Conservation (phyloP, 148 eudicot species). For the Rhododendron williamsianum region DNA sequence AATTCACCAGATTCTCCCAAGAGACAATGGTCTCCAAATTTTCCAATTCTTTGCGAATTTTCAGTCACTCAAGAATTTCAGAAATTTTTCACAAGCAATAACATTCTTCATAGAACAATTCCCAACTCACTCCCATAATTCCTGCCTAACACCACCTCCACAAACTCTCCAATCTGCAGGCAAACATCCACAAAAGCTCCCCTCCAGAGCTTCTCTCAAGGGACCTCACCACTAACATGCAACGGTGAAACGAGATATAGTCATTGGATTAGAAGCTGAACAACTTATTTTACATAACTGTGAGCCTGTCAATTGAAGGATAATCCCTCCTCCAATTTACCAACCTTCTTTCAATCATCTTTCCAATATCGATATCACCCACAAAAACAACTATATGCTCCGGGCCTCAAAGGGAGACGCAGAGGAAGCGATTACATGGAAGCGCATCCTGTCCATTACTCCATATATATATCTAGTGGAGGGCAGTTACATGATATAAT, state of each 20-base stretch:
- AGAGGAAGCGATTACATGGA: neutral
- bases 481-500: neutral
- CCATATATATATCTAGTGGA: neutral
- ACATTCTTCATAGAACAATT: neutral
- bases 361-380: neutral
- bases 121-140: neutral
- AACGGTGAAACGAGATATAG: neutral
- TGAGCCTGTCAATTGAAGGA: neutral
- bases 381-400: neutral
- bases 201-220: neutral
- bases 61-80: neutral
- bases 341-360: neutral
- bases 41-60: neutral
- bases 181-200: neutral
- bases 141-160: neutral
- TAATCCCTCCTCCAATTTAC: neutral
- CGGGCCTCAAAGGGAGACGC: neutral
- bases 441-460: neutral
- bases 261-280: neutral
- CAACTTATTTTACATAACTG: neutral
- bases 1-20: neutral
- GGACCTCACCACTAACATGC: neutral
- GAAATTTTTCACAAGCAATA: neutral
- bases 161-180: neutral
- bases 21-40: neutral